phyloP scores from a whole-genome alignment of 768 basidiomycete species.

The Kwoniella shandongensis region DNA sequence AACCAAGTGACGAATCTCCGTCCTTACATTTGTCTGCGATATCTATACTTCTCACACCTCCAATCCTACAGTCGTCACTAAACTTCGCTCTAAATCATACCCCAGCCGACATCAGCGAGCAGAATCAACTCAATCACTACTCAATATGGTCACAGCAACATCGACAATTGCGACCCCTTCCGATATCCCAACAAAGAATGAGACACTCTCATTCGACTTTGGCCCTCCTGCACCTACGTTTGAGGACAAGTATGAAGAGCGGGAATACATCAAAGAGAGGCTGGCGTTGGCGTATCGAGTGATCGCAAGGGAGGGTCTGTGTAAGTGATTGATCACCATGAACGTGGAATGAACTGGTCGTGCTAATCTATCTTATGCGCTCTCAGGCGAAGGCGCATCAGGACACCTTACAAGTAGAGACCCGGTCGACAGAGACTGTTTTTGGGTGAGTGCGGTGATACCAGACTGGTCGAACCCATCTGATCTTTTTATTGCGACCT shows the following conservation, averaged over 20 bases:
- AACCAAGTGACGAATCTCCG: too few relatives aligned
- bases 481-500: neutral
- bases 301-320: constrained; percentile 20
- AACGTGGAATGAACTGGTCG: neutral
- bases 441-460: constrained; percentile 39
- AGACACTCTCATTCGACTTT: constrained; percentile 13
- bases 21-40: too few relatives aligned
- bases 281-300: constrained; percentile 23
- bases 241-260: constrained; percentile 18
- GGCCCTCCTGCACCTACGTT: constrained; percentile 19
- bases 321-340: constrained; percentile 7
- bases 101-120: too few relatives aligned
- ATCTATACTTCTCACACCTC: too few relatives aligned
- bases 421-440: constrained; percentile 29
- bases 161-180: too few relatives aligned
- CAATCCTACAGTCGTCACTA: too few relatives aligned
- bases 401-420: constrained; percentile 35
- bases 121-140: neutral
- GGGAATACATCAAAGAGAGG: constrained; percentile 25
- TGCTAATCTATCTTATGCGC: neutral
- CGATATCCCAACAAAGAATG: neutral
- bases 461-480: too few relatives aligned
- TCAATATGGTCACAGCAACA: neutral
- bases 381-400: constrained; percentile 29
- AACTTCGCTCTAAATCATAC: too few relatives aligned